phyloP scores from a whole-genome alignment of 176 grass and related monocot genomes.

The Triticum urartu region DNA sequence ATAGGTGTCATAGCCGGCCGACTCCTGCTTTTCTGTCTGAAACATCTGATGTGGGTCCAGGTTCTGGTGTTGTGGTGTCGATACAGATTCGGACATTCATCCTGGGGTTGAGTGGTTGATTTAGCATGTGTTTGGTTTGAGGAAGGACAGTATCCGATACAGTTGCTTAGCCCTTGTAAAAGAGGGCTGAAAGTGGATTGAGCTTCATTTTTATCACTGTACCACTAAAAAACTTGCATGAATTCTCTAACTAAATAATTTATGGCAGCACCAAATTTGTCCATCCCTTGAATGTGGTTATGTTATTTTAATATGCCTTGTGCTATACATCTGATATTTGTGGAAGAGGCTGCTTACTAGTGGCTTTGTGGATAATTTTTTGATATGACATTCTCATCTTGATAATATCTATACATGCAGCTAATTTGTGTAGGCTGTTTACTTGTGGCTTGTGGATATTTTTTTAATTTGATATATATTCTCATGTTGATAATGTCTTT shows the following conservation, averaged over 20 bases:
- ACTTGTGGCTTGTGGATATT: background rate
- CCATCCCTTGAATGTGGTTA: background rate
- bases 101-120: background rate
- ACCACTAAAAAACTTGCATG: background rate
- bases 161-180: background rate
- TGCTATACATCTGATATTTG: background rate
- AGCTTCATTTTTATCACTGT: background rate
- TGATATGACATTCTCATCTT: slow-evolving; percentile 20
- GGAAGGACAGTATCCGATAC: background rate
- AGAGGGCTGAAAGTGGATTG: background rate
- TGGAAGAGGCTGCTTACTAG: background rate
- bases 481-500: slow-evolving; percentile 30
- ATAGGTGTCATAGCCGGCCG: background rate
- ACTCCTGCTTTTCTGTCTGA: background rate
- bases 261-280: background rate
- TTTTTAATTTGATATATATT: slow-evolving; percentile 8
- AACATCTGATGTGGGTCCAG: background rate
- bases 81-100: background rate
- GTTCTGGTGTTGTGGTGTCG: background rate
- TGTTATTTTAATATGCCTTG: background rate
- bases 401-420: slow-evolving; percentile 47
- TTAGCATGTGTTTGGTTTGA: background rate
- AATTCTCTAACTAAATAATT: background rate
- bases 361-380: background rate
- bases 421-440: slow-evolving; percentile 30